Conservation (phyloP, 2,329 filamentous ascomycete species). For the Alternaria consortialis region DNA sequence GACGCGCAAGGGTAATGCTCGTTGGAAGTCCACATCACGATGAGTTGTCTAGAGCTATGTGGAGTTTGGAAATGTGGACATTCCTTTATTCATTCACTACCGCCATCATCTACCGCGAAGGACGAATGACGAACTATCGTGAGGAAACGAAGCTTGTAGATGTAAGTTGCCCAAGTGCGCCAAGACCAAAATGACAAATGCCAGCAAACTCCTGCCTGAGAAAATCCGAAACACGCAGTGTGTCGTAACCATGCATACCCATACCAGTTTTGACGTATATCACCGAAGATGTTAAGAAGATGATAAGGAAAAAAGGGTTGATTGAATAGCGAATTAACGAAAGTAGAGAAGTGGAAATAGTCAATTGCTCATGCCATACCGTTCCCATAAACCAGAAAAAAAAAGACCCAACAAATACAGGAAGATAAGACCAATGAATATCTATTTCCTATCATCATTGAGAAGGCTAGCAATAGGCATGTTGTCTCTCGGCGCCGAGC, state of each 20-base stretch:
- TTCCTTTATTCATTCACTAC: not conserved
- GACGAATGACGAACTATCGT: not conserved
- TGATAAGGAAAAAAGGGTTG: conserved; percentile 1
- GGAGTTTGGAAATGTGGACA: not conserved
- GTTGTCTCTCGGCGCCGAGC: conserved; percentile 48
- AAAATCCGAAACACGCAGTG: conserved; percentile 9
- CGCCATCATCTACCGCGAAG: not conserved
- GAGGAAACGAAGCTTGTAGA: not conserved
- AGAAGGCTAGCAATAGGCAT: conserved; percentile 52
- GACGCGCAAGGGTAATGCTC: not conserved
- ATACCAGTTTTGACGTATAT: not conserved
- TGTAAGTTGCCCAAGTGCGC: not conserved
- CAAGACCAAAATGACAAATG: conserved; percentile 5
- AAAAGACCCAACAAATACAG: conserved; percentile 12
- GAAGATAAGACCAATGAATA: not conserved
- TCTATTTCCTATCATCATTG: conserved; percentile 49
- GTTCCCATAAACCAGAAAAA: not conserved
- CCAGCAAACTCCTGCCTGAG: not conserved
- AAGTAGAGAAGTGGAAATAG: conserved; percentile 31
- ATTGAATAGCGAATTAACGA: conserved; percentile 30
- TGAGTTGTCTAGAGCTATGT: not conserved
- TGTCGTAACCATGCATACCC: conserved; percentile 5
- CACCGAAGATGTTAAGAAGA: not conserved
- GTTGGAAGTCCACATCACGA: not conserved
- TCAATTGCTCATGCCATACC: conserved; percentile 4